These are phyloP conservation scores for Vitis vinifera DNA, from an alignment of 164 flowering plant species.

Conservation along the genomic window ASM3070453v1 NC_081816.1:4475001-4475500, in stretches of 20 bases:
- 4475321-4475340: constrained; percentile 50
- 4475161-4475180: constrained; percentile 45
- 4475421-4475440: constrained; percentile 41
- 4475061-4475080: constrained; percentile 18
- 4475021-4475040: not conserved
- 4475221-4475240: constrained; percentile 23
- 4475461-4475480: constrained; percentile 48
- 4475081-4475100: constrained; percentile 39
- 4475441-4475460: constrained; percentile 56
- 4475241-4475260: not conserved
- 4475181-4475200: constrained; percentile 31
- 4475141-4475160: constrained; percentile 43
- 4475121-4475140: constrained; percentile 42
- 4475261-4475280: not conserved
- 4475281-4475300: not conserved
- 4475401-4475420: constrained; percentile 44
- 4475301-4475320: constrained; percentile 41
- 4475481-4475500: constrained; percentile 49
- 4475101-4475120: constrained; percentile 36
- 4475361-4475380: constrained; percentile 66
- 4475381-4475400: constrained; percentile 53
- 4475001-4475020: no score
- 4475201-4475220: constrained; percentile 50
- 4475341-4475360: constrained; percentile 54
- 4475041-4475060: not conserved